Evolutionary conservation across 2,329 filamentous ascomycete species (phyloP), one percentile per base, ranked within the genome.

Genomic region (Shiraia sp.): DNA sequence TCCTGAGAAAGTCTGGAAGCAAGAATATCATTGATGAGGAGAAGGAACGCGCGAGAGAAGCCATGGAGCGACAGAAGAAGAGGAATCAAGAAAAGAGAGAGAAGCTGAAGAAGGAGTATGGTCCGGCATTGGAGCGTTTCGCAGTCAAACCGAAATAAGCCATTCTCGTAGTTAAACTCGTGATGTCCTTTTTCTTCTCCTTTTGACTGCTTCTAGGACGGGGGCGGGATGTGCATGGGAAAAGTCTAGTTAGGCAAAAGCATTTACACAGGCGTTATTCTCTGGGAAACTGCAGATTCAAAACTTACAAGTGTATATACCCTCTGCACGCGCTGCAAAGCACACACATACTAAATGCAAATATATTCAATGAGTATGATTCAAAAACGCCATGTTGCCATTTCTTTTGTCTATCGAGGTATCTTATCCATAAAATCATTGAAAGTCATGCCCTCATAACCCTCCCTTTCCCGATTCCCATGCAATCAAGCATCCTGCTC

Each of bases 11-110:
- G 82, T 91, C 93, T 75, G 85, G 89, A 32, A 86, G 86, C 63
- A 89, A 87, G 79, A 97, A 97, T 69, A 82, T 99, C 43, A 90
- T 99, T 68, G 93, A 99, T 75, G 93, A 96, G 78, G 91, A 92
- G 80, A 85, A 88, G 65, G 72, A 96, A 69, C 85, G 86, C 65
- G 86, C 91, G 33, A 88, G 96, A 68, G 88, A 90, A 72, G 76
- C 96, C 66, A 85, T 86, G 75, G 80, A 82, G 65, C 82, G 86
- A 68, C 82, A 82, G 68, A 80, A 85, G 57, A 80, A 85, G 66
- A 81, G 55, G 42, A 63, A 57, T 36, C 46, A 85, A 65, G 52
- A 60, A 36, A 58, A 55, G 49, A 53, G 57, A 40, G 50, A 60
- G 45, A 58, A 50, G 49, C 82, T 88, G 68, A 80, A 87, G 68